A percentile compares a stretch with the other conserved stretches of the same genome.
Evolutionary conservation across 1,284 basidiomycete species (phyloP).

Genomic region (Phylloporus gajari): DNA sequence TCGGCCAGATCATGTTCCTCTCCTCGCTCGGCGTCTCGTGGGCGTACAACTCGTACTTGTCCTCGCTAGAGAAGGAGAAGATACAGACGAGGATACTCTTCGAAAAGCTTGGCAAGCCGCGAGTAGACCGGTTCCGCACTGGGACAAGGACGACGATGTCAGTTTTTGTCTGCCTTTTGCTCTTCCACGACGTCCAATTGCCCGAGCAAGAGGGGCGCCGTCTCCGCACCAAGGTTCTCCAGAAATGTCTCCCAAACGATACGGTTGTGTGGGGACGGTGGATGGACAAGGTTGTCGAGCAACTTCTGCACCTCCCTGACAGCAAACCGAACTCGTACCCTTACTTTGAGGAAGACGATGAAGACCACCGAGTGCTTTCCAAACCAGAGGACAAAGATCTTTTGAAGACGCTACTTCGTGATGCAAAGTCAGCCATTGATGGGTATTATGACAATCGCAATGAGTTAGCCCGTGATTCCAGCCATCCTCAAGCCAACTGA

Average conservation of each 20-base stretch:
- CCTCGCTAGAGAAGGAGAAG: conserved; percentile 39
- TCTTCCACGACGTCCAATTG: conserved; percentile 23
- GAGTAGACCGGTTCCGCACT: conserved; percentile 21
- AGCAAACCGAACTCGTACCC: background rate
- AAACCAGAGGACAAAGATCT: conserved; percentile 11
- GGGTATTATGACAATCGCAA: conserved; percentile 13
- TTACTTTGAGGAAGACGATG: conserved; percentile 10
- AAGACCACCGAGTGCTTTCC: background rate
- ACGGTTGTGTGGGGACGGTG: conserved; percentile 35
- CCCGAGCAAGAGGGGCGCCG: background rate
- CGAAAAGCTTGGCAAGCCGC: conserved; percentile 16
- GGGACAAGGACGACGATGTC: conserved; percentile 27
- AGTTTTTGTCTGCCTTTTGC: conserved; percentile 30
- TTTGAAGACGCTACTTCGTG: conserved; percentile 20
- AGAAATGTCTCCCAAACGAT: conserved; percentile 28
- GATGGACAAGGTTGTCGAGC: conserved; percentile 26
- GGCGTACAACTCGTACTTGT: conserved; percentile 38
- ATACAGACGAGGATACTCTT: conserved; percentile 35
- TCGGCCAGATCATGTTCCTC: conserved; percentile 45
- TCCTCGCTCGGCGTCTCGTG: conserved; percentile 38
- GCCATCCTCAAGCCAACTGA: too few relatives aligned
- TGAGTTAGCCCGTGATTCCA: conserved; percentile 16
- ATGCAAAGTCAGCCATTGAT: conserved; percentile 28
- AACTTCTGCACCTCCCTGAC: conserved; percentile 18
- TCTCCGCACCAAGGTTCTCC: conserved; percentile 13